These are phyloP conservation scores for Williopsis jadinii DNA, from an alignment of 1,139 yeast species.

Conservation along the genomic window DNA sequence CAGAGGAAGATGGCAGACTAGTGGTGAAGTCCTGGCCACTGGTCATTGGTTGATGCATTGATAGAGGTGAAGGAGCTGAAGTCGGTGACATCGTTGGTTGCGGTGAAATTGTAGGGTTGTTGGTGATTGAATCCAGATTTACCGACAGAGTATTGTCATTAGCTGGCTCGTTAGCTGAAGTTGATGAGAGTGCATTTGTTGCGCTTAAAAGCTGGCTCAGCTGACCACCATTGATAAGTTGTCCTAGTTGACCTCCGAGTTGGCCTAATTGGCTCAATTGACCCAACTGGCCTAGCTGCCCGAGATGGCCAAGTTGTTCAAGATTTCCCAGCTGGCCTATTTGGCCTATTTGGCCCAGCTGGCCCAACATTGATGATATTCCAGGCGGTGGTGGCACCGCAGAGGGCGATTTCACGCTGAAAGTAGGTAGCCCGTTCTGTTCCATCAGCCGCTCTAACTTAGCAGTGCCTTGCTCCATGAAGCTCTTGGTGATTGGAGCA, in stretches of 20 bases:
- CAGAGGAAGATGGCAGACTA: slow-evolving; percentile 5
- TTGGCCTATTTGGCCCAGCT: too few species aligned
- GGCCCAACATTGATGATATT: too few species aligned
- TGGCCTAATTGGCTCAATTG: too few species aligned
- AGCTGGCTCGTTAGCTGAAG: not conserved
- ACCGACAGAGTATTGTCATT: slow-evolving; percentile 11
- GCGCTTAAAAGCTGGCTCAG: not conserved
- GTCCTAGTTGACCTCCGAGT: too few species aligned
- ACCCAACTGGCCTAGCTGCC: too few species aligned
- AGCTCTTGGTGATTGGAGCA: too few species aligned
- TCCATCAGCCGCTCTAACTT: not conserved
- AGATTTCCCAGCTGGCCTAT: too few species aligned
- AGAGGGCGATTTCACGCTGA: slow-evolving; percentile 11
- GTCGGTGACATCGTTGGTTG: slow-evolving; percentile 24
- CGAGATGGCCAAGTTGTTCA: too few species aligned
- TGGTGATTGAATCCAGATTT: slow-evolving; percentile 10
- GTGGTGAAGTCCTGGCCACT: slow-evolving; percentile 8
- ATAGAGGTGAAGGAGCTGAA: slow-evolving; percentile 19
- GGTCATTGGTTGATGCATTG: slow-evolving; percentile 15
- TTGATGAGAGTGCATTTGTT: not conserved
- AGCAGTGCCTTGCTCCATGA: not conserved
- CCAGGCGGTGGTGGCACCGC: too few species aligned
- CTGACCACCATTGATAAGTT: not conserved
- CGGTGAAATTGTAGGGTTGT: slow-evolving; percentile 23
- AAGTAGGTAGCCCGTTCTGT: slow-evolving; percentile 5